Base-by-base conservation (phyloP, 345 rosid genomes). In the Brassica incana region DNA sequence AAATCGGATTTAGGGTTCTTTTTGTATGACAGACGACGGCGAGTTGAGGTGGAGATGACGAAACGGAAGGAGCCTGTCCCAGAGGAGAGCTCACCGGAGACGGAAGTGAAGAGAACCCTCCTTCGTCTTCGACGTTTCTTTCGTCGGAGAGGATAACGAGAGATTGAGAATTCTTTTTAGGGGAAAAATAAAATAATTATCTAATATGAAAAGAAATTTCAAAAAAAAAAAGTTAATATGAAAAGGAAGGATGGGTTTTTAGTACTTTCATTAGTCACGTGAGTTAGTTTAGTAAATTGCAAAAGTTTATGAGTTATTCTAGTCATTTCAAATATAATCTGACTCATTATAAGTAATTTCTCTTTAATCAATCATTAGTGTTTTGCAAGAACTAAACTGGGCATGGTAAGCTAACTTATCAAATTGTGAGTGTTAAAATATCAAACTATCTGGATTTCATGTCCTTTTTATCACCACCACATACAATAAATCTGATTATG, bases 401-500 rank as follows among this genome's bases (percentile, higher is more conserved):
- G 65, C 14, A 78, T 65, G 30, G 30, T 27, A 27, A 27, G 30
- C 30, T 27, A 20, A 8, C 64, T 33, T 45, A 32, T 45, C 45
- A 77, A 16, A 8, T 12, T 14, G 63, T 66, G 9, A 3, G 54
- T 48, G 6, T 48, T 48, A 15, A 48, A 48, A 48, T 12, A 48
- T 12, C n/a, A 48, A 43, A 36, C 8, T 8, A 36, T 7, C 43
- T 40, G 48, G 10, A 40, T 40, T 40, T 40, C 48, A 40, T 40
- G 48, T 40, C 48, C 10, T 40, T 40, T 40, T 40, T 40, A 40
- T 9, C 48, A 40, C 40, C 43, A 72, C 82, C 69, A 73, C 58
- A 79, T 59, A 67, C 62, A 45, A 45, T 5, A 45, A 73, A 73
- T 54, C 77, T 73, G 73, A 30, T 48, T 45, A 16, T 65, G 56